phyloP scores from a whole-genome alignment of 495 filamentous ascomycete species.

The Tetracladium setigerum region DNA sequence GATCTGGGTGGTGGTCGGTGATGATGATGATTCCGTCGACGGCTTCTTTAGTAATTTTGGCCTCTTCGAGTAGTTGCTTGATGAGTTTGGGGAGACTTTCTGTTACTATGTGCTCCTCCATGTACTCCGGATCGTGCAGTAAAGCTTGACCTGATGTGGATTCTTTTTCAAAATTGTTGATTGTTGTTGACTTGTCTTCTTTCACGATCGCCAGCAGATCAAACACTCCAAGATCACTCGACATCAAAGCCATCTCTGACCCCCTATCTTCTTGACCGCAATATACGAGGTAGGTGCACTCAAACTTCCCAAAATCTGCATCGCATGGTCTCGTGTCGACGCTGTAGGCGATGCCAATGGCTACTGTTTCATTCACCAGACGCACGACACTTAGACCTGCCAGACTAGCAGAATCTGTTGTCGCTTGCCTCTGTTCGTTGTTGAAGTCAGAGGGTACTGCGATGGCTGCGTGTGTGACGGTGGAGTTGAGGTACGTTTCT shows the following conservation, averaged over 20 bases:
- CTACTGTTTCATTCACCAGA: slow-evolving; percentile 86
- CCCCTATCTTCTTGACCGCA: slow-evolving; percentile 98
- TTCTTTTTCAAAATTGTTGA: no score
- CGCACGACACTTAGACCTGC: slow-evolving; percentile 90
- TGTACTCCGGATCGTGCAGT: no score
- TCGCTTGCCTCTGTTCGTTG: slow-evolving; percentile 91
- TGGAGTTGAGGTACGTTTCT: slow-evolving; percentile 83
- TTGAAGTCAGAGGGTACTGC: slow-evolving; percentile 98
- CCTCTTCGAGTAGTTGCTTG: slow-evolving; percentile 86
- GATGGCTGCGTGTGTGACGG: slow-evolving; percentile 89
- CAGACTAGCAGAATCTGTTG: slow-evolving; percentile 89
- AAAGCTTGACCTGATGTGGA: no score
- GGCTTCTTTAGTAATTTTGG: slow-evolving; percentile 77
- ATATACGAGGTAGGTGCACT: slow-evolving; percentile 86
- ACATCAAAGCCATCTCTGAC: slow-evolving; percentile 95
- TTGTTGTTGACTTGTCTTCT: no score
- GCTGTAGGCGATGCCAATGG: slow-evolving; percentile 76
- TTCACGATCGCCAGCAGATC: slow-evolving; percentile 96
- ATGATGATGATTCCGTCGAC: slow-evolving; percentile 82
- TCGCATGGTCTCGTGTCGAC: slow-evolving; percentile 73
- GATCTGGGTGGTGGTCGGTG: slow-evolving; percentile 86
- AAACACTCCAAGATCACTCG: slow-evolving; percentile 91
- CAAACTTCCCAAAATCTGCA: no score
- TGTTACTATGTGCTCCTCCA: no score
- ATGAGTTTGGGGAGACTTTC: slow-evolving; percentile 67